phyloP scores from a whole-genome alignment of 306 rosid genomes.

The Fragaria ananassa region DNA sequence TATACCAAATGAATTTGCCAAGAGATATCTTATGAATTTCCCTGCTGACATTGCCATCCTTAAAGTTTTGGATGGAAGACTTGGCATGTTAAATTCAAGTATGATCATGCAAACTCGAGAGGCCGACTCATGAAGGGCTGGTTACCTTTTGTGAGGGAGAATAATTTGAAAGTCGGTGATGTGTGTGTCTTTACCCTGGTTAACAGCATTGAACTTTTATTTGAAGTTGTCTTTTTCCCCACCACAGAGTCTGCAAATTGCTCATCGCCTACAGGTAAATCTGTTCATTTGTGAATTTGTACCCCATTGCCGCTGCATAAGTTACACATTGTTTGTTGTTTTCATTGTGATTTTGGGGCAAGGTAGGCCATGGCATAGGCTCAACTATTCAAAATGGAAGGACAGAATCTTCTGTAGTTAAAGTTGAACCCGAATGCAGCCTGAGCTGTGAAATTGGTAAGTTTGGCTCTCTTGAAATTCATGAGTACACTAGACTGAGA shows the following conservation, averaged over 20 bases:
- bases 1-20: not conserved
- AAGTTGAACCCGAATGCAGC: not conserved
- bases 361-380: not conserved
- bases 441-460: not conserved
- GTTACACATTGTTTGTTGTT: not conserved
- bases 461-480: not conserved
- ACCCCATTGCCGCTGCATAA: not conserved
- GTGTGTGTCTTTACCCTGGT: constrained; percentile 6
- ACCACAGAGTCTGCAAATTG: not conserved
- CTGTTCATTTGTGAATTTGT: not conserved
- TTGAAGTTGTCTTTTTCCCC: constrained; percentile 2
- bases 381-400: too few species aligned
- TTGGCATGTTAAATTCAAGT: constrained; percentile 8
- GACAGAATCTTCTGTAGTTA: not conserved
- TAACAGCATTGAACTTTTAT: not conserved
- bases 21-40: not conserved
- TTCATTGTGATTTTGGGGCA: not conserved
- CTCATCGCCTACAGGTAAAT: not conserved
- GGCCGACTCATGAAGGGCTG: not conserved
- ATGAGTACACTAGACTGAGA: not conserved
- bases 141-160: not conserved
- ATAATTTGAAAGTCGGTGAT: constrained; percentile 8
- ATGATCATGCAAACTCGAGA: not conserved
- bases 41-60: not conserved
- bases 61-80: constrained; percentile 5